phyloP scores from a whole-genome alignment of 2,329 filamentous ascomycete species.

The Neonectria neomacrospora region DNA sequence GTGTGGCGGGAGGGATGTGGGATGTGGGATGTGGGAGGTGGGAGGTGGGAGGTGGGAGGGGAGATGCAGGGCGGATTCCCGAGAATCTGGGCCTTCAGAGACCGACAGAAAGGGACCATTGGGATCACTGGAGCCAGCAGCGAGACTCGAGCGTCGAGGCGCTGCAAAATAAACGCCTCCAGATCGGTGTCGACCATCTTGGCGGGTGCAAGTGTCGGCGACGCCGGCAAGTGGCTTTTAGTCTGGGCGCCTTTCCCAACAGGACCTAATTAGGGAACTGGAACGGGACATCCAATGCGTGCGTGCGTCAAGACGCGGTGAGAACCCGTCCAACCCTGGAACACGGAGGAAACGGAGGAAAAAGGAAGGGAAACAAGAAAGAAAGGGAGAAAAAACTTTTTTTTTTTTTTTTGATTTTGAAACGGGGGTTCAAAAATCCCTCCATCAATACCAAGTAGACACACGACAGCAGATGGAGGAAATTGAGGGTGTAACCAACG shows the following conservation, averaged over 20 bases:
- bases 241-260: conserved; percentile 3
- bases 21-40: conserved; percentile 8
- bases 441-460: not conserved
- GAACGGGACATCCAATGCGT: not conserved
- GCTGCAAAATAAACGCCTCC: conserved; percentile 19
- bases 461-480: not conserved
- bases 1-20: not conserved
- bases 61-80: conserved; percentile 24
- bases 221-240: conserved; percentile 20
- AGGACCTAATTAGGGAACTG: conserved; percentile 3
- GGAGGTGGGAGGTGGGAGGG: too few relatives aligned
- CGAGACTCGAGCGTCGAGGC: not conserved
- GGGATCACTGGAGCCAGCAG: not conserved
- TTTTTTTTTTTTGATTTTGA: too few relatives aligned
- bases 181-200: conserved; percentile 17
- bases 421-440: not conserved
- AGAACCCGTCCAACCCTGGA: conserved; percentile 8
- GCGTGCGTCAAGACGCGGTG: conserved; percentile 1
- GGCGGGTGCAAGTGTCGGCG: conserved; percentile 23
- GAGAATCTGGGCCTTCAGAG: conserved; percentile 27
- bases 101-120: conserved; percentile 1
- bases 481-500: too few relatives aligned
- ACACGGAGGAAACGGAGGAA: not conserved
- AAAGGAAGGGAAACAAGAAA: not conserved
- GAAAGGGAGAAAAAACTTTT: not conserved